Conservation (phyloP, 805 yeast species). For the Nakazawaea ambrosiae region DNA sequence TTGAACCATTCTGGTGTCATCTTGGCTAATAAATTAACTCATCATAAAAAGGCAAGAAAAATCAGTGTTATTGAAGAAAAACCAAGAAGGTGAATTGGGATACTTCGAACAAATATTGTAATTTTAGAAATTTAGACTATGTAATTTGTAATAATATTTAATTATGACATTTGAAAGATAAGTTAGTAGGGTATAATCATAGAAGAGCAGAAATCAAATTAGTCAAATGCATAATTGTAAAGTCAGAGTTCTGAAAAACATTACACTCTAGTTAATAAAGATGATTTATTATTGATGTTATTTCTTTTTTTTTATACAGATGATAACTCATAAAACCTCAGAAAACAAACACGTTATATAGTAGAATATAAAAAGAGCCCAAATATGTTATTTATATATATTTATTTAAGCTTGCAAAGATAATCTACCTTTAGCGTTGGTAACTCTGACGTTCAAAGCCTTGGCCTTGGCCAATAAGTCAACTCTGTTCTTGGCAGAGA, state of each 20-base stretch:
- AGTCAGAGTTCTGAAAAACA: no score
- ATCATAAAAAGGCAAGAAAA: slow-evolving; percentile 30
- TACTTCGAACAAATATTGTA: not conserved
- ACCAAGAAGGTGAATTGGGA: slow-evolving; percentile 3
- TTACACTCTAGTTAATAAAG: not conserved
- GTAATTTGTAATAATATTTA: not conserved
- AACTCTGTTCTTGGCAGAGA: slow-evolving; percentile 97
- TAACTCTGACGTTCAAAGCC: slow-evolving; percentile 96
- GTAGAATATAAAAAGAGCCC: no score
- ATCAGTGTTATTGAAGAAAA: slow-evolving; percentile 13
- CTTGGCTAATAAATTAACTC: slow-evolving; percentile 64
- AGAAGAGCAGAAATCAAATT: no score
- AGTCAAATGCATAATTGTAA: no score
- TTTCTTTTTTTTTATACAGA: slow-evolving; percentile 4
- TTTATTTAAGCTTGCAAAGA: slow-evolving; percentile 84
- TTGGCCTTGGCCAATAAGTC: slow-evolving; percentile 94
- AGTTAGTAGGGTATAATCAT: no score
- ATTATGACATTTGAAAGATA: no score
- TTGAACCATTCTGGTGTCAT: slow-evolving; percentile 69
- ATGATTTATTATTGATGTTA: slow-evolving; percentile 5
- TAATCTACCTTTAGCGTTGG: slow-evolving; percentile 99
- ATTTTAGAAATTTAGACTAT: not conserved
- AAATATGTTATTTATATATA: no score
- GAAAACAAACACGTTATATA: slow-evolving; percentile 7
- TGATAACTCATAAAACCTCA: slow-evolving; percentile 7